Base-by-base conservation (phyloP, 169 alveolate species). In the Cryptosporidium muris region DNA sequence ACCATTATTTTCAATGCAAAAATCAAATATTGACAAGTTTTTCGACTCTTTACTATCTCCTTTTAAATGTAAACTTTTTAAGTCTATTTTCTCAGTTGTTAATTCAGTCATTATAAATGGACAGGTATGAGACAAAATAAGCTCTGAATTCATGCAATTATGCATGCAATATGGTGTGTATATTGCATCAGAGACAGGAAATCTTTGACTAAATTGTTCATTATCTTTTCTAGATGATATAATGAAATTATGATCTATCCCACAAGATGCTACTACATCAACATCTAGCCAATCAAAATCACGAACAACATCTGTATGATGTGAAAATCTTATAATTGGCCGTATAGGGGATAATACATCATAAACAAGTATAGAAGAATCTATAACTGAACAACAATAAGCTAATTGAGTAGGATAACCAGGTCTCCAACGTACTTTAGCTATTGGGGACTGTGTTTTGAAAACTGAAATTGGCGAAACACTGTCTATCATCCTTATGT, bases 231-330 rank as follows among this genome's bases (percentile, higher is more conserved):
- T 58, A 7, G 64, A 43, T 2, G 82, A 74, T 16, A 74, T 40
- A 56, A 74, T 53, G 11, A 74, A 68, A 34, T 37, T 74, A 34
- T 74, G 54, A 58, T 74, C 82, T 12, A 68, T 43, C 5, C 82
- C 82, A 74, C 82, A 74, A 1, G 63, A 58, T 37, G 60, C 43
- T 11, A 74, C 60, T 5, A 68, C 82, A 45, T 74, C 82, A n/a
- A 68, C 42, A 14, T 74, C 82, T 11, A 74, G 56, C 82, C 82
- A 74, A 53, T 74, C 82, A 58, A 74, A 74, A 38, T 74, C 82
- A 9, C 82, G 37, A 45, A 74, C 67, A n/a, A 74, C 82, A 58
- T 74, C 82, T n/a, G 42, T 25, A n/a, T 74, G 82, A 47, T 37
- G 45, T 4, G 66, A 74, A 48, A 74, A 74, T 14, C 62, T 74